Base-by-base conservation (phyloP, 2,329 filamentous ascomycete species). In the Colletotrichum tofieldiae region DNA sequence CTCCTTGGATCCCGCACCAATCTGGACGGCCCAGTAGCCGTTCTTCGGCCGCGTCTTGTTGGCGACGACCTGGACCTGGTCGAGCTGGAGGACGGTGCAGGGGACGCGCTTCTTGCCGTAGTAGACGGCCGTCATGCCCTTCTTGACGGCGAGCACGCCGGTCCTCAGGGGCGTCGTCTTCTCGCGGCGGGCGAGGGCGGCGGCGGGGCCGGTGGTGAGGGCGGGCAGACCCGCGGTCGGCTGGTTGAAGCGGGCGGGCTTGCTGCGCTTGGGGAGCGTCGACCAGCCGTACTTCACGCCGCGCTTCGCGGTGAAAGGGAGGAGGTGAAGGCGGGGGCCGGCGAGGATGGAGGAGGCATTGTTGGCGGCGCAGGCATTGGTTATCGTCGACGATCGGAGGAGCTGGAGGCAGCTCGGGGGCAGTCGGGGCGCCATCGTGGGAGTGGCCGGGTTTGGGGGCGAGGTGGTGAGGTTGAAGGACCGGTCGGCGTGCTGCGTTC, bases 111-210 rank as follows among this genome's bases (percentile, higher is more conserved):
- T 89, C 77, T 93, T 93, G 77, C 91, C 90, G 79, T 95, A 92
- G 87, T 93, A 98, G 75, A 98, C 84, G 72, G 93, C 95, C 54
- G 95, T 97, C 94, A 99, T 98, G 82, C 96, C 96, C 85, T 95
- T 96, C 85, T 99, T 99, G 80, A 92, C 88, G 16, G 93, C 95
- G 58, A 99, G 88, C 11, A 94, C 92, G 39, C 96, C 96, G 2
- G 95, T 92, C 37, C 96, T 93, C 52, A 91, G 78, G 1, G 90
- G 90, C 18, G 90, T 89, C 20, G 89, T 90, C 75, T 84, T 85
- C 75, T 86, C 88, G 77, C 86, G 88, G 59, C 90, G 88, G 82
- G 84, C 83, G 72, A 92, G 86, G 8, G 90, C 90, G 12, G 90
- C 90, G 2, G 88, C 89, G 2, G 89, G 89, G 0, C 90, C 89